Percentiles rank a stretch among this genome's conserved stretches.
phyloP scores from a whole-genome alignment of 2,329 filamentous ascomycete genomes.

The Pestalotiopsis sp. region DNA sequence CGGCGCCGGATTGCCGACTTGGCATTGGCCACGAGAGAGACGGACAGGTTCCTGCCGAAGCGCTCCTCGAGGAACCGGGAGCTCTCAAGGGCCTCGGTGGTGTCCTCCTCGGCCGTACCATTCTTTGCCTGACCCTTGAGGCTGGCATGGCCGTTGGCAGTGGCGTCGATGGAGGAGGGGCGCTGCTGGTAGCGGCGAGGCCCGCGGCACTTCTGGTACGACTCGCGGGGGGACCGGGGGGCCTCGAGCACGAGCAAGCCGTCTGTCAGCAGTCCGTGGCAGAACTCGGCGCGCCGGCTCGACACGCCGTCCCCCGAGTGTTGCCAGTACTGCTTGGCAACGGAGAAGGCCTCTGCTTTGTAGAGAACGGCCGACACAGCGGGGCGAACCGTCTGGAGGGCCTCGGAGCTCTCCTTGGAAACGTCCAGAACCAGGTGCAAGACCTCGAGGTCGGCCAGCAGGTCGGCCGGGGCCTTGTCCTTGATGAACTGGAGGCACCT shows the following conservation, averaged over 20 bases:
- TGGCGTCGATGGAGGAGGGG: conserved; percentile 43
- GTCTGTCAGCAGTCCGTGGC: conserved; percentile 73
- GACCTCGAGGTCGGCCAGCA: conserved; percentile 51
- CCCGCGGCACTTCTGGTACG: conserved; percentile 60
- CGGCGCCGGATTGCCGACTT: conserved; percentile 84
- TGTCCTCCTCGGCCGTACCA: conserved; percentile 23
- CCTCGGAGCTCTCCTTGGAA: conserved; percentile 51
- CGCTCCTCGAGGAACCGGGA: conserved; percentile 88
- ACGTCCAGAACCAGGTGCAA: conserved; percentile 68
- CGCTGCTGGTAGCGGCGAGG: conserved; percentile 83
- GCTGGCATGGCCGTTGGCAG: conserved; percentile 22
- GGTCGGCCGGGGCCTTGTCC: conserved; percentile 56
- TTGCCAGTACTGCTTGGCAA: conserved; percentile 97
- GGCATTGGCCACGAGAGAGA: conserved; percentile 78
- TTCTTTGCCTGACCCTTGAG: conserved; percentile 22
- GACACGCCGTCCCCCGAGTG: conserved; percentile 93
- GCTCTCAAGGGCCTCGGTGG: conserved; percentile 63
- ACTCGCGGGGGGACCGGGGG: conserved; percentile 27
- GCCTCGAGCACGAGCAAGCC: conserved; percentile 53
- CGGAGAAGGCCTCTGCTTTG: conserved; percentile 64
- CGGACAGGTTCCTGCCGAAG: conserved; percentile 87
- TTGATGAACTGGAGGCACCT: conserved; percentile 77
- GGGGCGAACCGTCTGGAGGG: conserved; percentile 59
- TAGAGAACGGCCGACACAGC: conserved; percentile 74
- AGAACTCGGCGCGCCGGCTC: conserved; percentile 90